These are phyloP conservation scores for Extremus antarcticus DNA, from an alignment of 495 filamentous ascomycete genomes.

Conservation along the genomic window DNA sequence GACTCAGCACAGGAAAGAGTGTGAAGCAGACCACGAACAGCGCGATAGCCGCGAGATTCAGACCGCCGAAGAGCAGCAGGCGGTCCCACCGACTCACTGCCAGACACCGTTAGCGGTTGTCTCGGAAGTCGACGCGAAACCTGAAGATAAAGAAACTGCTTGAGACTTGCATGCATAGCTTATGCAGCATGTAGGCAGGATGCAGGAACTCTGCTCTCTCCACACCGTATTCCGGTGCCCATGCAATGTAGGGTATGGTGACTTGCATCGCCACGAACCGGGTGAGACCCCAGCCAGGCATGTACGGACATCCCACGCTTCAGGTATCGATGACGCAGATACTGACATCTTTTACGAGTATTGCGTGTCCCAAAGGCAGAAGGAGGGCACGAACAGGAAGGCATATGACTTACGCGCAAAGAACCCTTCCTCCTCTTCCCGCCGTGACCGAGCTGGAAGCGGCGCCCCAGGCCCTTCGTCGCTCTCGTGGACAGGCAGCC, in stretches of 20 bases:
- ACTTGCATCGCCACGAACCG: neutral
- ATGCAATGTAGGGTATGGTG: neutral
- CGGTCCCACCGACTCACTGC: conserved; percentile 97
- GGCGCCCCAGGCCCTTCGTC: conserved; percentile 56
- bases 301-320: neutral
- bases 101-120: conserved; percentile 25
- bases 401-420: conserved; percentile 73
- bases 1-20: conserved; percentile 67
- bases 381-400: neutral
- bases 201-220: conserved; percentile 6
- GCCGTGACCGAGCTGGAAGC: conserved; percentile 68
- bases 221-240: neutral
- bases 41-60: conserved; percentile 79
- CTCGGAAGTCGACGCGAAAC: conserved; percentile 15
- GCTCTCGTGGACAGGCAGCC: conserved; percentile 74
- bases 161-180: too few relatives aligned
- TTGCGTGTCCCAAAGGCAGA: neutral
- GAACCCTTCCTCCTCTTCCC: conserved; percentile 91
- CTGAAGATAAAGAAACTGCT: neutral
- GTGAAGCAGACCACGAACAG: conserved; percentile 90
- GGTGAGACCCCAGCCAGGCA: neutral
- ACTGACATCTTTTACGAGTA: neutral
- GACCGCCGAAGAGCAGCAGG: conserved; percentile 78
- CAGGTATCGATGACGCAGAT: neutral
- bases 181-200: neutral